Evolutionary conservation across 2,329 filamentous ascomycete species (phyloP).

Genomic region (Aspergillus novoparasiticus): DNA sequence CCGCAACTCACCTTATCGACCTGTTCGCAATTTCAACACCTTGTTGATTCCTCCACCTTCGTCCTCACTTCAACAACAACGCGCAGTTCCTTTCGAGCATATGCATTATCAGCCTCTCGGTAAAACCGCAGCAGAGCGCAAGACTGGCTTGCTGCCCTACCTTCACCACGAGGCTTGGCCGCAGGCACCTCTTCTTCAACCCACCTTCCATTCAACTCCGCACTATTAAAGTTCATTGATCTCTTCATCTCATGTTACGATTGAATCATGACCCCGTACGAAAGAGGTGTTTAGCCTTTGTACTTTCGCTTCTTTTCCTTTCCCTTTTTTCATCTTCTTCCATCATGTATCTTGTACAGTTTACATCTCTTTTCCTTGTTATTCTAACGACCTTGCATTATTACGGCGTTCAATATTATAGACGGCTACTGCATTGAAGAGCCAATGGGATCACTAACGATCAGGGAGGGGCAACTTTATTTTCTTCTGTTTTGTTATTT

Average conservation of each 20-base stretch:
- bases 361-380: constrained; percentile 6
- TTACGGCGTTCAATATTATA: constrained; percentile 24
- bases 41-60: constrained; percentile 87
- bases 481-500: background rate
- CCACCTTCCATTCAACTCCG: constrained; percentile 32
- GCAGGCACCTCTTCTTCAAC: constrained; percentile 35
- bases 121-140: constrained; percentile 66
- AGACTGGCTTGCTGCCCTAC: constrained; percentile 68
- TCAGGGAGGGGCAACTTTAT: constrained; percentile 11
- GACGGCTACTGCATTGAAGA: constrained; percentile 9
- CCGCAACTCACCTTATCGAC: constrained; percentile 88
- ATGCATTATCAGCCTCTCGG: constrained; percentile 84
- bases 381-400: constrained; percentile 24
- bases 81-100: constrained; percentile 65
- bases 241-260: constrained; percentile 23
- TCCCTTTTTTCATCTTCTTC: constrained; percentile 2
- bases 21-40: constrained; percentile 84
- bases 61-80: constrained; percentile 73
- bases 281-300: constrained; percentile 23
- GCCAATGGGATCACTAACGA: constrained; percentile 1
- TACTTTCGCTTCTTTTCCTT: background rate
- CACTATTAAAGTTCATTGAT: constrained; percentile 29
- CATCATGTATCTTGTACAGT: constrained; percentile 22
- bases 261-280: constrained; percentile 32
- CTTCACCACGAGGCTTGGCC: constrained; percentile 48